Conservation (phyloP, 75 land plant genomes). For the Cupressus sempervirens region DNA sequence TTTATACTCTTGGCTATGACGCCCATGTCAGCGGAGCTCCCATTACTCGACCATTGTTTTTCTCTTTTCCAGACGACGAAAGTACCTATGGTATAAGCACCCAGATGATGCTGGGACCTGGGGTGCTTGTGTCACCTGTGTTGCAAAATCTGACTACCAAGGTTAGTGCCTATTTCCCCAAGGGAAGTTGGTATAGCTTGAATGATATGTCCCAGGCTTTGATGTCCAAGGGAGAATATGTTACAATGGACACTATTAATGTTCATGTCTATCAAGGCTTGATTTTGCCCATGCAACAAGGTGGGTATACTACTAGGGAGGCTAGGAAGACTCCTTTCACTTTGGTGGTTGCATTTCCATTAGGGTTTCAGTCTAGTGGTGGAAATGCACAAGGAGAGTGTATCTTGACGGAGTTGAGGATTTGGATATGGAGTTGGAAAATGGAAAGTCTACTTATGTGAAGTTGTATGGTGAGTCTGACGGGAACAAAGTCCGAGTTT, state of each 20-base stretch:
- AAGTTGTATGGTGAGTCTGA: conserved; percentile 13
- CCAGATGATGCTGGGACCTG: conserved; percentile 32
- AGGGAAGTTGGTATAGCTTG: conserved; percentile 38
- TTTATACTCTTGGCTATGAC: conserved; percentile 27
- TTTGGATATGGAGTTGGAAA: conserved; percentile 28
- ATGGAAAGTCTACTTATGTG: conserved; percentile 34
- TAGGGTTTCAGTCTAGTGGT: neutral
- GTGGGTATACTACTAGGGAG: conserved; percentile 20
- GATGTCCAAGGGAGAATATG: conserved; percentile 9
- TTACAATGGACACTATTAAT: conserved; percentile 19
- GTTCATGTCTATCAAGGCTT: conserved; percentile 36
- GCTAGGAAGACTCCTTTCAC: conserved; percentile 33
- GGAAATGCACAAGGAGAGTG: conserved; percentile 16
- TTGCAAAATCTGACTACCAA: conserved; percentile 3
- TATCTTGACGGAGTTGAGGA: conserved; percentile 40
- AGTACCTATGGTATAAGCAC: conserved; percentile 14
- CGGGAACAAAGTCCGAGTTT: conserved; percentile 6
- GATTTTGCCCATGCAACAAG: conserved; percentile 38
- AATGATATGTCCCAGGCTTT: conserved; percentile 15
- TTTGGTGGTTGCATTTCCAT: conserved; percentile 20
- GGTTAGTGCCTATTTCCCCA: conserved; percentile 33
- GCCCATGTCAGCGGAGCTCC: conserved; percentile 35
- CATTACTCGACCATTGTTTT: conserved; percentile 35
- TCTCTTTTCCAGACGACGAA: conserved; percentile 26
- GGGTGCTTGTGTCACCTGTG: conserved; percentile 33